A percentile compares a stretch with the other conserved stretches of the same genome.
Conservation (phyloP, 768 basidiomycete genomes). For the Vararia minispora region DNA sequence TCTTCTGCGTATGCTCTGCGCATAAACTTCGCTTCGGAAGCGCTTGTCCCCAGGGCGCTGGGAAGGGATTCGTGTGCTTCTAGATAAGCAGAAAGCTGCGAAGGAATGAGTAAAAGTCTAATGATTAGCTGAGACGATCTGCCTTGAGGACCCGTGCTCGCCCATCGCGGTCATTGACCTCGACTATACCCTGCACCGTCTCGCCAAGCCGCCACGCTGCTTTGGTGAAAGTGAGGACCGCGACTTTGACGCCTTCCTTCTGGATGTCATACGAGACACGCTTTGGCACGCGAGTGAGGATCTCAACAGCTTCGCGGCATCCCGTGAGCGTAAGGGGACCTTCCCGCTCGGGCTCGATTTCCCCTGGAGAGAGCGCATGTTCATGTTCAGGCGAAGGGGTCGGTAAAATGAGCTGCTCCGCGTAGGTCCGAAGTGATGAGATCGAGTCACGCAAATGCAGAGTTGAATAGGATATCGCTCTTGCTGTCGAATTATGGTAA, state of each 20-base stretch:
- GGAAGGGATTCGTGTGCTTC: conserved; percentile 85
- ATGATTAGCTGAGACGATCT: not conserved
- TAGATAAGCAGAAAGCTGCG: conserved; percentile 76
- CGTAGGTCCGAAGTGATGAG: too few relatives aligned
- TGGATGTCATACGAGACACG: conserved; percentile 95
- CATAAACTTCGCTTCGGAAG: conserved; percentile 32
- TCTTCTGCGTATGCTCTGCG: conserved; percentile 80
- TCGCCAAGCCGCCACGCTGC: conserved; percentile 88
- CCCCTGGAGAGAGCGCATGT: too few relatives aligned
- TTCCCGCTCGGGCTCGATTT: conserved; percentile 23
- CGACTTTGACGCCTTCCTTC: conserved; percentile 85
- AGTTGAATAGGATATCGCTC: too few relatives aligned
- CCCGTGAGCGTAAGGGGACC: conserved; percentile 42
- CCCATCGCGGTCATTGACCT: conserved; percentile 66
- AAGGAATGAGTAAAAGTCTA: not conserved
- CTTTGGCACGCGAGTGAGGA: conserved; percentile 79
- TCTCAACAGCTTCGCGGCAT: conserved; percentile 82
- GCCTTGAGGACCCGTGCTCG: conserved; percentile 79
- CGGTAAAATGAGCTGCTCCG: too few relatives aligned
- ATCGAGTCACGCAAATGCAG: too few relatives aligned
- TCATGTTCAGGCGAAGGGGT: too few relatives aligned
- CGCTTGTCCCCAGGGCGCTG: conserved; percentile 37
- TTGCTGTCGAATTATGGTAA: too few relatives aligned
- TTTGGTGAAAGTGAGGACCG: conserved; percentile 86
- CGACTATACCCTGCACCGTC: conserved; percentile 81